These are phyloP conservation scores for Blastocystis sp. DNA, from an alignment of 352 stramenopile species.

Conservation along the genomic window DNA sequence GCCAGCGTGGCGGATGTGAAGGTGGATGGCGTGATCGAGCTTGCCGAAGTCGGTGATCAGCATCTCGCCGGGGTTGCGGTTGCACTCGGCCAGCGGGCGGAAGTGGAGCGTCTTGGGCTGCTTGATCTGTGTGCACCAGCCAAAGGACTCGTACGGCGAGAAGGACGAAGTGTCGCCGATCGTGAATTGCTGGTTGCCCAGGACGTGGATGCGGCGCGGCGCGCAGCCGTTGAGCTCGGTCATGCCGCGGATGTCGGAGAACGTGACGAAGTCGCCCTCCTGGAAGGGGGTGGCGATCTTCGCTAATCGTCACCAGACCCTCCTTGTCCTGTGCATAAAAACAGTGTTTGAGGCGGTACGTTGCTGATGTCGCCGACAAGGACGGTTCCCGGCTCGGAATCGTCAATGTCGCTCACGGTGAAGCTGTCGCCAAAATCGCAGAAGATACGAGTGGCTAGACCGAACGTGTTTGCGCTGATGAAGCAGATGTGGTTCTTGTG, in stretches of 20 bases:
- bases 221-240: slow-evolving; percentile 77
- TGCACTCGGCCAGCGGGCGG: slow-evolving; percentile 80
- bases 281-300: slow-evolving; percentile 94
- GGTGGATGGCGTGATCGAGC: slow-evolving; percentile 83
- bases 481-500: slow-evolving; percentile 67
- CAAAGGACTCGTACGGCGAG: slow-evolving; percentile 77
- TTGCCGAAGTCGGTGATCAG: slow-evolving; percentile 96
- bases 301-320: slow-evolving; percentile 89
- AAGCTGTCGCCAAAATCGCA: slow-evolving; percentile 70
- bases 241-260: slow-evolving; percentile 88
- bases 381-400: slow-evolving; percentile 65
- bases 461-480: slow-evolving; percentile 65
- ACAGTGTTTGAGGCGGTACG: slow-evolving; percentile 33
- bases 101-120: slow-evolving; percentile 88
- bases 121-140: slow-evolving; percentile 91
- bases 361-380: slow-evolving; percentile 67
- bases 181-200: slow-evolving; percentile 92
- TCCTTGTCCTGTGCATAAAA: slow-evolving; percentile 72
- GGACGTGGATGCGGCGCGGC: slow-evolving; percentile 77
- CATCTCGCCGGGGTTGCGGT: slow-evolving; percentile 86
- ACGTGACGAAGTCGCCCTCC: slow-evolving; percentile 90
- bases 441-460: slow-evolving; percentile 68
- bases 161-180: slow-evolving; percentile 81
- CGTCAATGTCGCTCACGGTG: slow-evolving; percentile 71
- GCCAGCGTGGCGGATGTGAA: slow-evolving; percentile 85